Evolutionary conservation across 2,329 filamentous ascomycete genomes (phyloP).

Genomic region (Pseudocercospora fijiensis): DNA sequence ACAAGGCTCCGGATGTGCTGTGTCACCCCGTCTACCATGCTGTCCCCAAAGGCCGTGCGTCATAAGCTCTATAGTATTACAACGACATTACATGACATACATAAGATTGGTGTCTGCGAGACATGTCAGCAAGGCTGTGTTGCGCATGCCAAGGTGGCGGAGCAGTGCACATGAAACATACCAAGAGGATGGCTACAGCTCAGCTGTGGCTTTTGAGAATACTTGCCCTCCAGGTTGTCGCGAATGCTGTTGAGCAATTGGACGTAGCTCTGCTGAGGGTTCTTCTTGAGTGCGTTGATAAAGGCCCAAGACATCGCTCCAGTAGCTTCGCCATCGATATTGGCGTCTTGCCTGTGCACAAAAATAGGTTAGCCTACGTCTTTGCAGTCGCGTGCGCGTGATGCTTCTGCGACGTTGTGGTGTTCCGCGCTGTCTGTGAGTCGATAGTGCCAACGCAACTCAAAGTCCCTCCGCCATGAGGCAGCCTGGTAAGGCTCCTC

Average conservation of each 20-base stretch:
- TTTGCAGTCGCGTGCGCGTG: too few relatives aligned
- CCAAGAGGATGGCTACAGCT: slow-evolving; percentile 94
- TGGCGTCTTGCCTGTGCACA: slow-evolving; percentile 75
- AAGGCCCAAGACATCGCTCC: slow-evolving; percentile 99
- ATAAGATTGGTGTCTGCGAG: slow-evolving; percentile 44
- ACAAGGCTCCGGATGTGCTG: not conserved
- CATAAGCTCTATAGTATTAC: slow-evolving; percentile 2
- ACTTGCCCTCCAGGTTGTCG: slow-evolving; percentile 81
- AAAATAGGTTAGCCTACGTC: not conserved
- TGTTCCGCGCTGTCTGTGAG: not conserved
- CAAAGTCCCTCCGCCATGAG: slow-evolving; percentile 32
- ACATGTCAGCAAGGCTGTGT: slow-evolving; percentile 20
- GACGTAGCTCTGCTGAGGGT: slow-evolving; percentile 93
- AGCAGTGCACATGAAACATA: slow-evolving; percentile 52
- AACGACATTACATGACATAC: slow-evolving; percentile 44
- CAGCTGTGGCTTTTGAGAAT: slow-evolving; percentile 91
- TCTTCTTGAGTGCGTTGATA: slow-evolving; percentile 84
- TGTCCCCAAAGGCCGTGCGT: slow-evolving; percentile 2
- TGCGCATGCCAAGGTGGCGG: not conserved
- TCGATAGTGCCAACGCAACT: slow-evolving; percentile 34
- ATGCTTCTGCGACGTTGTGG: not conserved
- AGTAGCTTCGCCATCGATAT: slow-evolving; percentile 82
- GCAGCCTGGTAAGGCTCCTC: slow-evolving; percentile 29
- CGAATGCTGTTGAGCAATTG: slow-evolving; percentile 93
- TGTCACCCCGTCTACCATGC: not conserved